Evolutionary conservation across 2,329 filamentous ascomycete species (phyloP).

Genomic region (Fusarium ambrosium): DNA sequence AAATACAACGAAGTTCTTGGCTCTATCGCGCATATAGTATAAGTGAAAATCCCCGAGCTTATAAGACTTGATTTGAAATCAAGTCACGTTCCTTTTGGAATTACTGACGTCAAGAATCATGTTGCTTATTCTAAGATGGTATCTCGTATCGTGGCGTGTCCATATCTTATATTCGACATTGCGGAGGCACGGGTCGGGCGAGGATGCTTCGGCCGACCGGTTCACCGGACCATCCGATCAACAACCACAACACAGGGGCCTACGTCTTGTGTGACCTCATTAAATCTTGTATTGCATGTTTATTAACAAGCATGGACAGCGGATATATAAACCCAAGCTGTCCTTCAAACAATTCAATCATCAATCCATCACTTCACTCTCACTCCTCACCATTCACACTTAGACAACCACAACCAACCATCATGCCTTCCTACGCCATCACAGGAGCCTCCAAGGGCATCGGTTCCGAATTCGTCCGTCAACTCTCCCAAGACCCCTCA

Average conservation of each 20-base stretch:
- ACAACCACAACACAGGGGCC: background rate
- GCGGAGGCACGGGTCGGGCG: background rate
- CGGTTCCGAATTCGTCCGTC: slow-evolving; percentile 37
- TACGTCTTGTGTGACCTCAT: background rate
- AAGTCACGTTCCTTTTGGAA: too few species aligned
- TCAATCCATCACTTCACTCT: background rate
- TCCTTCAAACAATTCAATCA: background rate
- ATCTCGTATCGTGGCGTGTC: too few species aligned
- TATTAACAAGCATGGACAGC: background rate
- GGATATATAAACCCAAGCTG: background rate
- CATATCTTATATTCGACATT: too few species aligned
- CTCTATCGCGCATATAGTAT: too few species aligned
- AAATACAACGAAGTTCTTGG: too few species aligned
- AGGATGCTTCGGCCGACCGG: background rate
- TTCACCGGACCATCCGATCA: background rate
- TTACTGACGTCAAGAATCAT: too few species aligned
- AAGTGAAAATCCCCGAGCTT: too few species aligned
- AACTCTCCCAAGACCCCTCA: slow-evolving; percentile 23
- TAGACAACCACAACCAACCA: background rate
- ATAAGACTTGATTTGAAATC: too few species aligned
- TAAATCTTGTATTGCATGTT: too few species aligned
- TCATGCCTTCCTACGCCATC: slow-evolving; percentile 38
- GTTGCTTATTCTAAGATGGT: too few species aligned
- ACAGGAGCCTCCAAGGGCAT: slow-evolving; percentile 43
- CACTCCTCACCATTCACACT: background rate